Conservation (phyloP, 805 yeast species). For the Candida nemodendra region DNA sequence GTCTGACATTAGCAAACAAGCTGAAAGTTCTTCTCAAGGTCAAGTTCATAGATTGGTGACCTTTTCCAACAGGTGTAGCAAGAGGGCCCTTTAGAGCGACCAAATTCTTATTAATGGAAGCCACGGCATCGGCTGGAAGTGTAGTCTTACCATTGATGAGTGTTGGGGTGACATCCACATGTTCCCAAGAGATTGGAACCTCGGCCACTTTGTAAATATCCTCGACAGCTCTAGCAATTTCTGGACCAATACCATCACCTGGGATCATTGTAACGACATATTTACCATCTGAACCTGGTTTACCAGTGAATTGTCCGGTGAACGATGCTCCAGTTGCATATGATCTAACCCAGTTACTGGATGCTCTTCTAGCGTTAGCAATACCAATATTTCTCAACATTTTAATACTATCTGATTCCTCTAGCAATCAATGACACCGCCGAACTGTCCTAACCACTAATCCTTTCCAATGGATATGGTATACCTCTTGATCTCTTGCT, state of each 20-base stretch:
- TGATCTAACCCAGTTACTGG: conserved; percentile 25
- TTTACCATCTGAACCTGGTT: conserved; percentile 72
- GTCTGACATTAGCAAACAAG: conserved; percentile 96
- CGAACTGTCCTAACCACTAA: not conserved
- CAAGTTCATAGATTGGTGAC: conserved; percentile 95
- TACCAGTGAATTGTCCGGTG: conserved; percentile 67
- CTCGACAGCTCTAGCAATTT: conserved; percentile 92
- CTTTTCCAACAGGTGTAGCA: conserved; percentile 98
- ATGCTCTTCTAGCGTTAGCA: conserved; percentile 10
- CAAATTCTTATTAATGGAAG: conserved; percentile 86
- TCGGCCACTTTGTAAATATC: conserved; percentile 90
- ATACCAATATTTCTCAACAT: conserved; percentile 10
- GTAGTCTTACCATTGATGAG: conserved; percentile 91
- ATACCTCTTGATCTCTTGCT: no score
- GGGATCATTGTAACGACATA: conserved; percentile 94
- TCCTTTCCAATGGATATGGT: no score
- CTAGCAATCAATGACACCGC: not conserved
- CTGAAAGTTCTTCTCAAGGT: conserved; percentile 96
- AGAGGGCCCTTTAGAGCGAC: conserved; percentile 98
- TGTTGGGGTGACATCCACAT: conserved; percentile 92
- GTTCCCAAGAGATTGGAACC: conserved; percentile 97
- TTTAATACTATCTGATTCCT: not conserved
- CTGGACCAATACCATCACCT: conserved; percentile 98
- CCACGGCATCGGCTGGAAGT: conserved; percentile 88
- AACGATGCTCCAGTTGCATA: conserved; percentile 40